Evolutionary conservation across 2,329 filamentous ascomycete genomes (phyloP).

Genomic region (Chaetomium olivaceum): DNA sequence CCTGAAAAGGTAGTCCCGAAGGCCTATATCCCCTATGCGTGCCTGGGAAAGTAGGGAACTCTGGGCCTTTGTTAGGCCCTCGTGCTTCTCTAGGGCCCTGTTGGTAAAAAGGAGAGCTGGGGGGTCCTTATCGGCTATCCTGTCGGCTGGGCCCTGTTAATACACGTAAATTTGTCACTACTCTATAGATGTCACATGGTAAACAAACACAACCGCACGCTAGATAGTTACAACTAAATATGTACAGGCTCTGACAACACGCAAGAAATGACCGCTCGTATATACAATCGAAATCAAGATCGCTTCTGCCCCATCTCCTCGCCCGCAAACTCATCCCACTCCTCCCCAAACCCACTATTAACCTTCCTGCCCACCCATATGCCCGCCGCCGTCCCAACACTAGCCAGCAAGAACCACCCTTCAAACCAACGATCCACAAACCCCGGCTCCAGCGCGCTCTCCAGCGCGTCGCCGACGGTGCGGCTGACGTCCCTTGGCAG

Average conservation of each 20-base stretch:
- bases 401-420: slow-evolving; percentile 76
- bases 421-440: slow-evolving; percentile 87
- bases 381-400: slow-evolving; percentile 65
- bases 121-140: no score
- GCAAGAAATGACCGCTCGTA: not conserved
- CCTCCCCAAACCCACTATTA: slow-evolving; percentile 50
- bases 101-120: no score
- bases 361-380: slow-evolving; percentile 72
- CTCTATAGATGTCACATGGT: not conserved
- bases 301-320: slow-evolving; percentile 74
- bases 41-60: no score
- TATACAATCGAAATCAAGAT: slow-evolving; percentile 46
- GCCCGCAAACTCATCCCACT: slow-evolving; percentile 60
- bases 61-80: no score
- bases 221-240: not conserved
- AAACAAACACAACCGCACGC: not conserved
- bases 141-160: no score
- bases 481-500: slow-evolving; percentile 75
- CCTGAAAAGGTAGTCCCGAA: no score
- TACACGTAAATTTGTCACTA: not conserved
- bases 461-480: slow-evolving; percentile 74
- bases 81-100: no score
- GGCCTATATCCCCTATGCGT: no score
- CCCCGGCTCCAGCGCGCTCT: slow-evolving; percentile 69
- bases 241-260: not conserved